Evolutionary conservation across 148 eudicot genomes (phyloP), one percentile per base, ranked within the genome.

Genomic region (Silene conica): DNA sequence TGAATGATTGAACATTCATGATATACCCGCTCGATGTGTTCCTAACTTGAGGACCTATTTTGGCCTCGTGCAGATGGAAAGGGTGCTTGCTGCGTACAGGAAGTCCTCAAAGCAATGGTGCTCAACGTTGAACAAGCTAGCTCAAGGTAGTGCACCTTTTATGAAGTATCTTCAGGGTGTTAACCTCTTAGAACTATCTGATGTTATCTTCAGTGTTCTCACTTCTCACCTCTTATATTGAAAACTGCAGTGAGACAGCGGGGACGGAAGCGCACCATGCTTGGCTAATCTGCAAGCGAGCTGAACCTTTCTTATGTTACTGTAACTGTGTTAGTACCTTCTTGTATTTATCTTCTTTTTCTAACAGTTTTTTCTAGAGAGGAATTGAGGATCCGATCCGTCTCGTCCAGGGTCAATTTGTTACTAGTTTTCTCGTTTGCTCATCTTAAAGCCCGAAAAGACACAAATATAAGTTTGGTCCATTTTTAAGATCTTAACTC

Each of bases 101-200:
- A 94, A 92, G 84, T 89, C 96, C 70, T 94, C 98, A 22, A 92
- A 87, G 82, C 97, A 94, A 77, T 94, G 97, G 97, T 91, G 86
- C 59, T 77, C 98, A 34, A 95, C 97, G 60, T 79, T 86, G 70
- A 95, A 95, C 87, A 95, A 92, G 86, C 87, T 95, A 65, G 98
- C 96, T 76, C 90, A 92, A 86, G 98, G 98, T 92, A 78, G 12
- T 63, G 14, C 22, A 16, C 11, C 62, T 19, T 50, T 8, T 20
- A n/a, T 59, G n/a, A n/a, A n/a, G n/a, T n/a, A n/a, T n/a, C n/a
- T n/a, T n/a, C n/a, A n/a, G n/a, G n/a, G n/a, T n/a, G n/a, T n/a
- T n/a, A n/a, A n/a, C n/a, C n/a, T n/a, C n/a, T 38, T 52, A 59
- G 45, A 46, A 13, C 8, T 46, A 5, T 23, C 10, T 6, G 23